Percentiles rank a stretch among this genome's conserved stretches.
These are phyloP conservation scores for Eragrostis nindensis DNA, from an alignment of 176 grass and related monocot genomes.

Conservation along the genomic window DNA sequence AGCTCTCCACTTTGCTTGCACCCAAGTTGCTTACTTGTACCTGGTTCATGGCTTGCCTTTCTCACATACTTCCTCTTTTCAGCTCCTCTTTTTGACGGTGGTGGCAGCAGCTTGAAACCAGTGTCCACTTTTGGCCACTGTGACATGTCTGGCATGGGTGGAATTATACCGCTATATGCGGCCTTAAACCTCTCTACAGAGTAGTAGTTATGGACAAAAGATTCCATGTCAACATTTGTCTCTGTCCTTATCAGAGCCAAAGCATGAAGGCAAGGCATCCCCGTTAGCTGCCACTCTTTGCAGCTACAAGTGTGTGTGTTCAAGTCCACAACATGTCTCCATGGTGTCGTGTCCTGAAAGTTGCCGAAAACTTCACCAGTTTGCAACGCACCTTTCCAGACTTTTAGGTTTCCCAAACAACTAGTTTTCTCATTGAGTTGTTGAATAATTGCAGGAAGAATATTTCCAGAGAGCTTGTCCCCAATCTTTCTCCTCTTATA, in stretches of 20 bases:
- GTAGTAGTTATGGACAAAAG: constrained; percentile 19
- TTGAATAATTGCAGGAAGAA: constrained; percentile 24
- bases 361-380: constrained; percentile 17
- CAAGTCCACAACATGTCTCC: constrained; percentile 33
- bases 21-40: neutral
- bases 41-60: neutral
- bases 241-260: constrained; percentile 19
- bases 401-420: constrained; percentile 11
- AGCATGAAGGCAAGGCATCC: constrained; percentile 28
- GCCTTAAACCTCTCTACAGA: constrained; percentile 28
- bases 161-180: constrained; percentile 16
- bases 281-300: constrained; percentile 9
- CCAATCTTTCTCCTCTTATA: constrained; percentile 16
- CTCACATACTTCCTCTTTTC: constrained; percentile 16
- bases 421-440: constrained; percentile 18
- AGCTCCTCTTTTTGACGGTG: neutral
- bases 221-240: neutral
- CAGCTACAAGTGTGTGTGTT: constrained; percentile 15
- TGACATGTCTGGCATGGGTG: constrained; percentile 3
- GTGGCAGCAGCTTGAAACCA: constrained; percentile 32
- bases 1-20: constrained; percentile 6
- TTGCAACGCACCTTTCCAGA: constrained; percentile 3
- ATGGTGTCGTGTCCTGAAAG: constrained; percentile 3
- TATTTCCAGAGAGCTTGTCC: constrained; percentile 24
- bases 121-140: constrained; percentile 23